Evolutionary conservation across 305 asterid genomes (phyloP), one percentile per base, ranked within the genome.

Genomic region (Fraxinus ornus): DNA sequence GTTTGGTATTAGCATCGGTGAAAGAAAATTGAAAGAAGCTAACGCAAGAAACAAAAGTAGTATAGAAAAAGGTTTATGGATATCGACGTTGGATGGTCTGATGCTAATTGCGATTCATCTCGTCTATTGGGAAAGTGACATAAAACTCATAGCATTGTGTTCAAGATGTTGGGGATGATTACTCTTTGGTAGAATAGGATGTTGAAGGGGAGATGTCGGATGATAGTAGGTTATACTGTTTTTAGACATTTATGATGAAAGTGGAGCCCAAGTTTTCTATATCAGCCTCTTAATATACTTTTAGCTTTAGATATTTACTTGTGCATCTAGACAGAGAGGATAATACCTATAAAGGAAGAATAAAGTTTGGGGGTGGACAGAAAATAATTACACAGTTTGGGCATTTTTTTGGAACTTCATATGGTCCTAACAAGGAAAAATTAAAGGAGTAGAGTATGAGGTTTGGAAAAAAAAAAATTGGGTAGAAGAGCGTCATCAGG

Each of bases 391-490:
- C 35, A 49, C 19, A 17, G 28, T 82, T 62, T 41, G 4, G 28
- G 41, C 28, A 41, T 28, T 21, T 72, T 13, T 41, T 68, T 21
- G 78, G 82, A 37, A 39, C 39, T 30, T 55, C 32, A 21, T 78
- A 76, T 10, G 19, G 62, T 64, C n/a, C 64, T 76, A 75, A 80
- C 47, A 68, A 77, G 75, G 49, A 71, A 73, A 79, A 13, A 35
- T 41, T 52, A 30, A 78, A 32, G 78, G 82, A 30, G 19, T 70
- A 28, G 1, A 0, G 7, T 30, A 30, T 1, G 12, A n/a, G 39
- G 15, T 30, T 30, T 30, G 9, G 21, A 80, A 55, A 77, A 17
- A 79, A 33, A 33, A 33, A 37, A 37, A 7, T 37, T 26, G 79
- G 78, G 77, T n/a, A 71, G 78, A 82, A 49, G 28, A 64, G 71